Base-by-base conservation (phyloP, 2,329 filamentous ascomycete species). In the Rhytidhysteron rufulum region DNA sequence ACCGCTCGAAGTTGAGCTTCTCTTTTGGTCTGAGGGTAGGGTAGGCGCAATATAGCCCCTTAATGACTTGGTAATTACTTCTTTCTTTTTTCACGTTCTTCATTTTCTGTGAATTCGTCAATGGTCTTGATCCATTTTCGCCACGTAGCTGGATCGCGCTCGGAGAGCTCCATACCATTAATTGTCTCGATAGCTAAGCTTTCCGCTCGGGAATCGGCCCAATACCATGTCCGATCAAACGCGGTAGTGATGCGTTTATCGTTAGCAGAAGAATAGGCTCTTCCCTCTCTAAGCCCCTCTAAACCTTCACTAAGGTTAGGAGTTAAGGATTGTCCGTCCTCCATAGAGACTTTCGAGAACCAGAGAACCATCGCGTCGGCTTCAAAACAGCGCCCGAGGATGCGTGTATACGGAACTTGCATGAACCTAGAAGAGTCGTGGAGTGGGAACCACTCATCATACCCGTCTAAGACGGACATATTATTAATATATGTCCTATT, bases 361-460 rank as follows among this genome's bases (percentile, higher is more conserved):
- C 73, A 72, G 1, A 70, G 52, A 0, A 63, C 48, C 49, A 77
- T 68, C 0, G 75, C 74, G 3, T 70, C 64, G 3, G 66, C 66
- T 51, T 80, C 78, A 42, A 71, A 73, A 40, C 75, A 69, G 0
- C 79, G 76, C 1, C 78, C 76, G 0, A 81, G 49, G 3, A 82
- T 56, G 37, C 74, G 68, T 6, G 70, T 65, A 36, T 74, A 74
- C 0, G 78, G 74, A 0, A 80, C 51, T 5, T 68, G 62, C 9
- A 72, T 66, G 3, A 61, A 55, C 29, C 66, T 67, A 2, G 54
- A 48, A 0, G 68, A 59, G 2, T 67, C 58, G 40, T 73, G 68
- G 2, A 77, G 49, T 19, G 66, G 65, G 43, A 78, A 79, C 75
- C 76, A 82, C 1, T 62, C 49, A 1, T 71, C 72, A 37, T 78